Evolutionary conservation across 2,329 filamentous ascomycete species (phyloP), one percentile per base, ranked within the genome.

Genomic region (Fusarium caatingaense): DNA sequence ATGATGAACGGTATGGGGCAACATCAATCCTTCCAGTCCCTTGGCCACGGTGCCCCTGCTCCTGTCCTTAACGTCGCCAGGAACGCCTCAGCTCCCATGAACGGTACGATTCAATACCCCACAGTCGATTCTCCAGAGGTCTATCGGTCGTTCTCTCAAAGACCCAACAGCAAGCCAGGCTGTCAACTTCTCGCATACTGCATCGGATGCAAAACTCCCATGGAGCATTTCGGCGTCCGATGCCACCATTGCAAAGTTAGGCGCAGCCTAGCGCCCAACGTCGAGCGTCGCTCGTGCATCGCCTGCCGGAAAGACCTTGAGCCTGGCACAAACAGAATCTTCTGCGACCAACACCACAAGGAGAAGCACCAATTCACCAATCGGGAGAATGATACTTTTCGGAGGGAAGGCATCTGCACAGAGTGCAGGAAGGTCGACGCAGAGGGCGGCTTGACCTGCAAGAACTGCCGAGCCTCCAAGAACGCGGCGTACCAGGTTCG

Each of bases 311-410:
- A 6, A 18, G 5, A 3, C 9, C 32, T 37, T 37, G 32, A 37
- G 18, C 16, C 9, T 18, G 32, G 32, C 16, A 37, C 32, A 6
- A 11, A 37, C 10, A 37, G 18, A 6, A 37, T 37, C 34, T 37
- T 37, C 34, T 37, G 34, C 16, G 34, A 37, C 9, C 5, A 6
- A 11, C 34, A 37, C 18, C 34, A 37, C 9, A 3, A 5, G 9
- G 6, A 1, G 18, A 37, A 11, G 16, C 6, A 1, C 9, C 34
- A 37, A n/a, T 37, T 12, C 34, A 37, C 34, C 18, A 1, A 11
- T 2, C 0, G 6, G 18, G 34, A 37, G 34, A 11, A 37, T 2
- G 18, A 2, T 6, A 6, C 18, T 2, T 7, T 37, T 7, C 4
- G 3, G 34, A 3, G 5, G 6, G 34, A 37, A 7, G 18, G 18